These are phyloP conservation scores for Pestalotiopsis sp. DNA, from an alignment of 2,329 filamentous ascomycete species.

Conservation along the genomic window DNA sequence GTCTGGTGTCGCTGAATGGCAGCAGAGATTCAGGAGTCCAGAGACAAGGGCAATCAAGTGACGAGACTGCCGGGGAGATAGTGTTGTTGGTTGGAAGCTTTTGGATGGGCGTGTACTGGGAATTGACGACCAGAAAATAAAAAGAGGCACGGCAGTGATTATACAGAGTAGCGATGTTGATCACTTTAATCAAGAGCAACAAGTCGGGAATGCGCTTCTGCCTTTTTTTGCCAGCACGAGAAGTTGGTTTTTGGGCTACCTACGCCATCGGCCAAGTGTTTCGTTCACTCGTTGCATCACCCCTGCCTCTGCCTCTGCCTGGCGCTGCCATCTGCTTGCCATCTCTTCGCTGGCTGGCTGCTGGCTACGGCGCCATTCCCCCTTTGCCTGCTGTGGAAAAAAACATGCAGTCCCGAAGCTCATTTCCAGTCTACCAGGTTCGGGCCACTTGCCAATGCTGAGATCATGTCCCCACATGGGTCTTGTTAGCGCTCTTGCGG, in stretches of 20 bases:
- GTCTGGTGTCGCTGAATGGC: background rate
- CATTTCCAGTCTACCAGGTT: background rate
- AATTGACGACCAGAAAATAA: background rate
- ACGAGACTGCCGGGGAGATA: background rate
- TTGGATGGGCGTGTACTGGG: background rate
- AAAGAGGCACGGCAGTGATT: background rate
- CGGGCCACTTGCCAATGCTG: background rate
- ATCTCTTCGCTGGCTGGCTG: background rate
- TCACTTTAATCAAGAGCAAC: background rate
- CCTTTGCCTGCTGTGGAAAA: background rate
- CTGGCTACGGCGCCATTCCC: background rate
- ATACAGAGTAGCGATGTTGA: background rate
- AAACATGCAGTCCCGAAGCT: background rate
- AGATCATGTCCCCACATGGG: conserved; percentile 5
- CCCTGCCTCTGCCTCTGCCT: conserved; percentile 4
- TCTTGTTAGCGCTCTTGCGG: background rate
- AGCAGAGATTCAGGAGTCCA: background rate
- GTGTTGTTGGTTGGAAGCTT: background rate
- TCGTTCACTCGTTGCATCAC: conserved; percentile 3
- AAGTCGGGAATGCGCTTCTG: background rate
- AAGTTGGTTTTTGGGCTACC: background rate
- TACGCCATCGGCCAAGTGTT: conserved; percentile 12
- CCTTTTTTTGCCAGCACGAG: no score
- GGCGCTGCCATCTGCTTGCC: background rate
- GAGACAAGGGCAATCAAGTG: background rate